Conservation (phyloP, 2,329 filamentous ascomycete genomes). For the Knufia fluminis region DNA sequence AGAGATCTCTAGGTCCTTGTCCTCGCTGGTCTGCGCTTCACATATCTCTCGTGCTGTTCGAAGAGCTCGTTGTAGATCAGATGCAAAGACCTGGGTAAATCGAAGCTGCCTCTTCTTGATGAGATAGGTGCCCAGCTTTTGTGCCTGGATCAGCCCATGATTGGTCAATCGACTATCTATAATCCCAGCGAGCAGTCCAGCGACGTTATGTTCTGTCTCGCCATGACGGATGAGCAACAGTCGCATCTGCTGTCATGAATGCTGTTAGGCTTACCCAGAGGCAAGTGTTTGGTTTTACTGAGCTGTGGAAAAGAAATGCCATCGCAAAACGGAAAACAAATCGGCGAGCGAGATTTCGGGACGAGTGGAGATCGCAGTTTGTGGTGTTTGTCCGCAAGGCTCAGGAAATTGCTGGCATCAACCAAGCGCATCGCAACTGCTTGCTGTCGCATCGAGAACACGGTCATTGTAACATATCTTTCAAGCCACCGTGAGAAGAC, state of each 20-base stretch:
- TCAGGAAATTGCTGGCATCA: not conserved
- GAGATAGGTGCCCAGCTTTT: slow-evolving; percentile 58
- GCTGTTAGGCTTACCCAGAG: not conserved
- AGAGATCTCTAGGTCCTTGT: not conserved
- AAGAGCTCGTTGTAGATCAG: slow-evolving; percentile 63
- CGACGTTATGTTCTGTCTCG: slow-evolving; percentile 84
- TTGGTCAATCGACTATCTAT: slow-evolving; percentile 73
- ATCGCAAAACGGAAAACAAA: not conserved
- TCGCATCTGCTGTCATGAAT: slow-evolving; percentile 37
- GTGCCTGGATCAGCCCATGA: slow-evolving; percentile 73
- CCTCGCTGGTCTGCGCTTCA: slow-evolving; percentile 39
- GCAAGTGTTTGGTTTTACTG: no score
- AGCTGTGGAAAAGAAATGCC: not conserved
- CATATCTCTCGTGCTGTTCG: slow-evolving; percentile 61
- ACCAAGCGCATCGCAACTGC: not conserved
- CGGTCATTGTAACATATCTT: not conserved
- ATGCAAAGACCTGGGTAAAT: slow-evolving; percentile 66
- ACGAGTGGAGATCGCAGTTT: no score
- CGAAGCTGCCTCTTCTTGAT: slow-evolving; percentile 50
- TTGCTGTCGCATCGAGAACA: not conserved
- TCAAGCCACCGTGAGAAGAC: no score
- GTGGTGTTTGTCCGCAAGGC: not conserved
- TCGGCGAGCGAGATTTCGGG: not conserved
- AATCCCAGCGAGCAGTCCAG: slow-evolving; percentile 54
- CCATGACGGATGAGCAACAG: slow-evolving; percentile 77